Conservation (phyloP, 2,329 filamentous ascomycete genomes). For the Paracoccidioides brasiliensis region DNA sequence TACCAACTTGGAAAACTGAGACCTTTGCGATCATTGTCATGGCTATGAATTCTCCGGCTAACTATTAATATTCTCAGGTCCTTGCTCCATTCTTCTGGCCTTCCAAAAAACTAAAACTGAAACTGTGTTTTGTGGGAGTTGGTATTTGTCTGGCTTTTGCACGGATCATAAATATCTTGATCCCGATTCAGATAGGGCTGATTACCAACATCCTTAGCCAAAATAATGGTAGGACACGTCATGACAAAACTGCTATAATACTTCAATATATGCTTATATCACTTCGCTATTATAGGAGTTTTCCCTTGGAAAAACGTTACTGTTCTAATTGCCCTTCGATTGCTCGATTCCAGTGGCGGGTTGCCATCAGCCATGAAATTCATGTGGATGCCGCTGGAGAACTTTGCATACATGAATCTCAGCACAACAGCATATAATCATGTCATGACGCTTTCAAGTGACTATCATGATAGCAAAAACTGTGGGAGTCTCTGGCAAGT, state of each 20-base stretch:
- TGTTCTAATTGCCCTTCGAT: conserved; percentile 38
- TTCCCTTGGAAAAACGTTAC: conserved; percentile 43
- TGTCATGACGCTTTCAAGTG: conserved; percentile 55
- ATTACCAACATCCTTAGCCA: conserved; percentile 57
- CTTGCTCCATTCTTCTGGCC: conserved; percentile 75
- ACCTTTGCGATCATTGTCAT: neutral
- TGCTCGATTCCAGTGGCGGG: conserved; percentile 40
- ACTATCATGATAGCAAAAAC: conserved; percentile 55
- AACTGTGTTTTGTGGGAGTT: conserved; percentile 55
- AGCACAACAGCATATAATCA: conserved; percentile 51
- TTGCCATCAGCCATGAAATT: conserved; percentile 38
- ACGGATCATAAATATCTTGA: conserved; percentile 61
- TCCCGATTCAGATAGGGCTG: conserved; percentile 69
- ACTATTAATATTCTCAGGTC: conserved; percentile 33
- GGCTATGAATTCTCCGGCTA: conserved; percentile 1
- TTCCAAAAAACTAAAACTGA: conserved; percentile 49
- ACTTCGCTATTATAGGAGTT: conserved; percentile 14
- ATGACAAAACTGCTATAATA: neutral
- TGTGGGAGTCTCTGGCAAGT: conserved; percentile 52
- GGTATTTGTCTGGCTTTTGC: conserved; percentile 54
- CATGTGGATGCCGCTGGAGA: conserved; percentile 43
- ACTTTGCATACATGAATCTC: conserved; percentile 46
- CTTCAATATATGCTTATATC: neutral
- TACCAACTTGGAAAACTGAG: neutral
- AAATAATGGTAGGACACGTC: conserved; percentile 24